Evolutionary conservation across 768 basidiomycete genomes (phyloP).

Genomic region (Boletus tylopilopsis): DNA sequence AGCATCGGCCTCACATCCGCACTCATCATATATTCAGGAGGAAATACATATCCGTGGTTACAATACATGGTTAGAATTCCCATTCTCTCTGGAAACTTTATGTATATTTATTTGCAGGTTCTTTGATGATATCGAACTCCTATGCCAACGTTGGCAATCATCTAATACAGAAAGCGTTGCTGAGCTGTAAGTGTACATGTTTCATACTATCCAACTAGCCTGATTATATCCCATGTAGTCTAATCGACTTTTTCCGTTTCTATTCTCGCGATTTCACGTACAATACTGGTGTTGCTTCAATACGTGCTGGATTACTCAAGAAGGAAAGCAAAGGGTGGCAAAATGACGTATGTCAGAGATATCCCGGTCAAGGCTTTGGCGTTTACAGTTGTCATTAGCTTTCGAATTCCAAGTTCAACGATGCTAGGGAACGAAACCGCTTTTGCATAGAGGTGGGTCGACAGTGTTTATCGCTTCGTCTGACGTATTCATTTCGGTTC

Average conservation of each 20-base stretch:
- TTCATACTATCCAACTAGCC: background rate
- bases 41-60: constrained; percentile 76
- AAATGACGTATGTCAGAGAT: constrained; percentile 64
- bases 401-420: constrained; percentile 54
- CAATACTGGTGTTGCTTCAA: constrained; percentile 87
- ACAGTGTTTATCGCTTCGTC: background rate
- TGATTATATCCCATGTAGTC: constrained; percentile 40
- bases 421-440: constrained; percentile 85
- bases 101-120: constrained; percentile 50
- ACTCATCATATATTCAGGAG: constrained; percentile 44
- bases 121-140: constrained; percentile 94
- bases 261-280: constrained; percentile 93
- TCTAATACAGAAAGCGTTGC: constrained; percentile 90
- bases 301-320: constrained; percentile 82
- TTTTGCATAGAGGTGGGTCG: constrained; percentile 86
- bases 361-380: background rate
- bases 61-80: constrained; percentile 65
- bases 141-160: constrained; percentile 92
- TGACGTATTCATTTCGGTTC: background rate
- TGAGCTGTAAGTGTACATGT: constrained; percentile 63
- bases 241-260: constrained; percentile 98
- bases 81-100: constrained; percentile 12
- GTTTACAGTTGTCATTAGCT: constrained; percentile 33
- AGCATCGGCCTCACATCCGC: constrained; percentile 6
- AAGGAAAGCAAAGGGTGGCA: constrained; percentile 96